These are phyloP conservation scores for Quercus dentata DNA, from an alignment of 306 rosid species.

Conservation along the genomic window DNA sequence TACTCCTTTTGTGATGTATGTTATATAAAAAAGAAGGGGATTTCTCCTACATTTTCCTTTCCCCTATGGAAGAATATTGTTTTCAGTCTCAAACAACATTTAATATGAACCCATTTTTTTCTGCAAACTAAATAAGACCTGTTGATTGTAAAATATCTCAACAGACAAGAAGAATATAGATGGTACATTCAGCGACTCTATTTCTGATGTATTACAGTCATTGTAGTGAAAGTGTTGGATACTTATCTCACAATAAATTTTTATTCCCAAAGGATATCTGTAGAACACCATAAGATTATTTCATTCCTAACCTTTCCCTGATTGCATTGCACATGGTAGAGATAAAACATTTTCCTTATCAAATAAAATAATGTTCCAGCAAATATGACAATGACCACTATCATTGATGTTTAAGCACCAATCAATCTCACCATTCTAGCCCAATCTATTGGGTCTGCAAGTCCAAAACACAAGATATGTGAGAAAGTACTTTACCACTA, in stretches of 20 bases:
- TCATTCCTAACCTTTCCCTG: not conserved
- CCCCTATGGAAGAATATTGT: not conserved
- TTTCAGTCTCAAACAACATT: not conserved
- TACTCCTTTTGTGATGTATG: not conserved
- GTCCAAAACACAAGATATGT: not conserved
- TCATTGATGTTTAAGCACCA: not conserved
- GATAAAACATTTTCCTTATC: not conserved
- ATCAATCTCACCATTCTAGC: not conserved
- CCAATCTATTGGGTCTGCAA: not conserved
- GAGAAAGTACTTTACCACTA: conserved; percentile 42
- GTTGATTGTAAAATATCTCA: not conserved
- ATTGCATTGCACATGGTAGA: not conserved
- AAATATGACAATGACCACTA: not conserved
- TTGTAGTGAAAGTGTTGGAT: not conserved
- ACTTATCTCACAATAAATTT: not conserved
- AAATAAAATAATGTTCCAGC: not conserved
- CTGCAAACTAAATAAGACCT: not conserved
- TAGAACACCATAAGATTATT: not conserved
- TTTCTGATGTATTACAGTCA: not conserved
- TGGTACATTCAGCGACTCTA: not conserved
- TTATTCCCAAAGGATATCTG: not conserved
- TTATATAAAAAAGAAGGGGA: not conserved
- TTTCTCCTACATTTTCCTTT: not conserved
- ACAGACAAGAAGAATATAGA: not conserved
- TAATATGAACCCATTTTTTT: not conserved